phyloP scores from a whole-genome alignment of 805 yeast genomes.

The Candida ponderosae region DNA sequence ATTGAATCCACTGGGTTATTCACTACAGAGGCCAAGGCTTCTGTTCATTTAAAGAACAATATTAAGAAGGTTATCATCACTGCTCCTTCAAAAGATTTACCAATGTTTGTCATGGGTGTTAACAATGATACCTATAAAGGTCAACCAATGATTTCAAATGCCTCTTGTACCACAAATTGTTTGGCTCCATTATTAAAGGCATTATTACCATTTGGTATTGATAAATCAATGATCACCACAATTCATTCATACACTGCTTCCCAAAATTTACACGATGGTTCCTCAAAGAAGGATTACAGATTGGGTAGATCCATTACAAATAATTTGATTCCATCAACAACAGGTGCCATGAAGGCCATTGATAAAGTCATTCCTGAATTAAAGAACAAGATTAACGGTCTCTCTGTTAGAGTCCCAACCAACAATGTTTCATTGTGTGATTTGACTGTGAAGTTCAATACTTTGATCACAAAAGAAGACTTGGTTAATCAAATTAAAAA shows the following conservation, averaged over 20 bases:
- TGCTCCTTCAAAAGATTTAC: constrained; percentile 66
- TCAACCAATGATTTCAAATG: constrained; percentile 58
- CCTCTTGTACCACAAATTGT: constrained; percentile 72
- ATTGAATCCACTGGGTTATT: constrained; percentile 69
- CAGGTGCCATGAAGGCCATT: constrained; percentile 74
- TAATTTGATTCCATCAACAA: constrained; percentile 68
- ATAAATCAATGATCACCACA: constrained; percentile 71
- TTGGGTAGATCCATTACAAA: constrained; percentile 75
- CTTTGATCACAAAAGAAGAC: constrained; percentile 53
- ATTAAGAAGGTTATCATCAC: constrained; percentile 69
- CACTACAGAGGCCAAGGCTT: constrained; percentile 57
- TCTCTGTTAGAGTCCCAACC: constrained; percentile 70
- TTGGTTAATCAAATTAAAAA: constrained; percentile 51
- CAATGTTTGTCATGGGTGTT: constrained; percentile 70
- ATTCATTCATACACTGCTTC: constrained; percentile 68
- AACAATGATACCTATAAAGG: constrained; percentile 51
- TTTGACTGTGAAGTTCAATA: constrained; percentile 56
- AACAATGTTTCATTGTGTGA: constrained; percentile 67
- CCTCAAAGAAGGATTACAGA: constrained; percentile 76
- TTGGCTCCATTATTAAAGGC: constrained; percentile 68
- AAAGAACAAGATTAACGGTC: constrained; percentile 67
- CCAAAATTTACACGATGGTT: constrained; percentile 70
- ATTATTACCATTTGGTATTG: constrained; percentile 58
- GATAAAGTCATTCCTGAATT: constrained; percentile 68
- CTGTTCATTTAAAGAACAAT: constrained; percentile 64